Evolutionary conservation across 176 grass and related monocot genomes (phyloP), one percentile per base, ranked within the genome.

Genomic region (Carex myosuroides): DNA sequence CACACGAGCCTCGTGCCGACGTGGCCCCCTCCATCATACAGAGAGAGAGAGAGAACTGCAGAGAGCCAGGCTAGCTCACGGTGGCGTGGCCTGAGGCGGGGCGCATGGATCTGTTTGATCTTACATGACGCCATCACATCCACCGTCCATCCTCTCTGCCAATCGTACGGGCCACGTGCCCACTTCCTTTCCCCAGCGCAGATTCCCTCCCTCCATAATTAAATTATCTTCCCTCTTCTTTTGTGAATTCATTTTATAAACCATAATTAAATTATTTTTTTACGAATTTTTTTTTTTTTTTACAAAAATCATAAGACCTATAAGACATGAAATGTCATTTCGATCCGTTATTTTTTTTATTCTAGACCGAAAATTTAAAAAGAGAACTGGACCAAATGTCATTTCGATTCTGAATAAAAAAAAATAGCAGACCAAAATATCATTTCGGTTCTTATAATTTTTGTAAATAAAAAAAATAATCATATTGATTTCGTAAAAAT

Each of bases 111-210:
- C 79, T 64, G 73, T 56, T 56, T 33, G 44, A 78, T 78, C 13
- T 55, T 78, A 78, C 73, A 55, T 78, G 53, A 59, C 6, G 50
- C 75, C 78, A 80, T 80, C 56, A 32, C 79, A 81, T 81, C 79
- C 79, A 81, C 79, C 79, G 32, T 78, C 48, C 73, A 78, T 78
- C 24, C 67, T 18, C 52, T 56, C 55, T 44, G 20, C 13, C 18
- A 3, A 62, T 81, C 79, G 79, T 81, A 81, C 79, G 79, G 79
- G 10, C 56, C 72, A 77, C 46, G 72, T 77, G 48, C 79, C 5
- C 7, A 4, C n/a, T 22, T 2, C 13, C 12, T 30, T 78, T 32
- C 18, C 71, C 39, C 64, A 66, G 60, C 18, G 18, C 60, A 62
- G 20, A 22, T 70, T 35, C 66, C 67, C 35, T 16, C 8, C 60